A percentile compares a stretch with the other conserved stretches of the same genome.
Evolutionary conservation across 1,139 yeast genomes (phyloP).

Genomic region (Hyphopichia burtonii): DNA sequence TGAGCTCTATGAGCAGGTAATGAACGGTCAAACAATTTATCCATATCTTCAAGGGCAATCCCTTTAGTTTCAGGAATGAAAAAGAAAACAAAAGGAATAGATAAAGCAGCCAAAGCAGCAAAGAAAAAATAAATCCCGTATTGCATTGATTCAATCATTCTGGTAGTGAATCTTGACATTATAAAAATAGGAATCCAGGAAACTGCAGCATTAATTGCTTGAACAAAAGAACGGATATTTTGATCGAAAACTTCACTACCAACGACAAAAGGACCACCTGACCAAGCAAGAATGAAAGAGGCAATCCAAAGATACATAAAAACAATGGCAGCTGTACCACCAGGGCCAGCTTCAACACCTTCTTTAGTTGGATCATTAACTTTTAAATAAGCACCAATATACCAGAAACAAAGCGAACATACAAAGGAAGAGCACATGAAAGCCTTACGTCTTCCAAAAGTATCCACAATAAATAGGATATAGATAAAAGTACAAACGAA

Average conservation of each 20-base stretch:
- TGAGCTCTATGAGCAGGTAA: conserved; percentile 33
- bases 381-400: conserved; percentile 42
- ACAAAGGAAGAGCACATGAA: conserved; percentile 38
- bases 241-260: conserved; percentile 45
- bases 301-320: conserved; percentile 48
- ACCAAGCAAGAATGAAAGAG: conserved; percentile 44
- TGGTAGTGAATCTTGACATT: conserved; percentile 37
- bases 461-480: conserved; percentile 37
- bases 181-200: conserved; percentile 45
- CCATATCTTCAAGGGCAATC: conserved; percentile 46
- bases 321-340: conserved; percentile 43
- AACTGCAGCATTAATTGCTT: conserved; percentile 43
- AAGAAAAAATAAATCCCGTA: conserved; percentile 45
- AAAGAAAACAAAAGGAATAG: conserved; percentile 38
- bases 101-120: conserved; percentile 30
- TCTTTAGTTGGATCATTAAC: conserved; percentile 38
- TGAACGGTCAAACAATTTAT: conserved; percentile 29
- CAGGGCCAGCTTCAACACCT: conserved; percentile 39
- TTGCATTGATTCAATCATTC: conserved; percentile 38
- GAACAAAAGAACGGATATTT: conserved; percentile 42
- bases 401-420: conserved; percentile 43
- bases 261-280: conserved; percentile 45
- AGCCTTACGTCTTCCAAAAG: conserved; percentile 38
- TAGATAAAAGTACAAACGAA: conserved; percentile 37
- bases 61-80: conserved; percentile 42